Conservation (phyloP, 768 basidiomycete species). For the Melanogaster broomeanus region DNA sequence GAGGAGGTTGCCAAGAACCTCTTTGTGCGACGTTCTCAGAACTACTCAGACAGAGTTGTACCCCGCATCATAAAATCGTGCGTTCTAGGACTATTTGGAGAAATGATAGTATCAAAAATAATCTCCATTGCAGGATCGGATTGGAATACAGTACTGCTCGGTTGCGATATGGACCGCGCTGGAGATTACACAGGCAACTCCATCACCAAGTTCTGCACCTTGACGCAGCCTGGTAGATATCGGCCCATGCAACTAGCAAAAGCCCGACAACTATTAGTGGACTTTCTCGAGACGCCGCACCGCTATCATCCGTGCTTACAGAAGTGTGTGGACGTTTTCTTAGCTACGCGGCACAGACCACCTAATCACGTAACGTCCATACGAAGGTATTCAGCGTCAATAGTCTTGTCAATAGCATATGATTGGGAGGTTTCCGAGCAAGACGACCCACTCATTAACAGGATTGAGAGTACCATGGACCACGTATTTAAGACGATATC, state of each 20-base stretch:
- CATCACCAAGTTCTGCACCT: conserved; percentile 7
- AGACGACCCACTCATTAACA: not conserved
- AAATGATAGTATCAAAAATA: too few species aligned
- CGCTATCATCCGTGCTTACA: not conserved
- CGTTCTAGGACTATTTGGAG: not conserved
- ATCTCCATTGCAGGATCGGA: not conserved
- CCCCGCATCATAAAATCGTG: conserved; percentile 5
- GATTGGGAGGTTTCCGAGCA: not conserved
- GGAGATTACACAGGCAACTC: conserved; percentile 13
- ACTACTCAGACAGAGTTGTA: conserved; percentile 9
- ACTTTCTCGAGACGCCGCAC: not conserved
- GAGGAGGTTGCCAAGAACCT: conserved; percentile 10
- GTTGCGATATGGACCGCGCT: conserved; percentile 16
- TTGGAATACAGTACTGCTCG: conserved; percentile 3
- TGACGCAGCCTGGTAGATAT: not conserved
- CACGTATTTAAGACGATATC: not conserved
- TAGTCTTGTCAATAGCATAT: not conserved
- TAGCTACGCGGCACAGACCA: not conserved
- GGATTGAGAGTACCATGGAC: not conserved
- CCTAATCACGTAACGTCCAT: not conserved
- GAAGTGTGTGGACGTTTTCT: not conserved
- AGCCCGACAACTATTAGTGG: not conserved
- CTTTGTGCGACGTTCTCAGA: conserved; percentile 9
- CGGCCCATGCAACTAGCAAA: not conserved
- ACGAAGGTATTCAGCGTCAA: not conserved